phyloP scores from a whole-genome alignment of 1,284 basidiomycete species.

The Violaceomyces palustris region DNA sequence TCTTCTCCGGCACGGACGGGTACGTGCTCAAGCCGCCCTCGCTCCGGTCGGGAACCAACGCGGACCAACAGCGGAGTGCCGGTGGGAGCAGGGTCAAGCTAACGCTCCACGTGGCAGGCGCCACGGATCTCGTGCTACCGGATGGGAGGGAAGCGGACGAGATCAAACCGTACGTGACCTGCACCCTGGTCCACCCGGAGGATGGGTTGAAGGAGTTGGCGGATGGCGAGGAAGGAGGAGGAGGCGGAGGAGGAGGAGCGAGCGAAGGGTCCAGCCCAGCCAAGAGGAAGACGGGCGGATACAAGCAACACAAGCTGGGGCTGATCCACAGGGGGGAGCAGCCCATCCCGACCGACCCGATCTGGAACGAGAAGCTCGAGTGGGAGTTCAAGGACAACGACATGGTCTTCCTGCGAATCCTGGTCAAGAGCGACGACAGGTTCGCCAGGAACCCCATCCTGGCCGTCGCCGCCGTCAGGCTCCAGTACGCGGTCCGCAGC shows the following conservation, averaged over 20 bases:
- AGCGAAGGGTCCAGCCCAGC: no score
- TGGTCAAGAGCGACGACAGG: conserved; percentile 45
- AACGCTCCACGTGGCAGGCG: conserved; percentile 35
- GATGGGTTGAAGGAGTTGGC: conserved; percentile 10
- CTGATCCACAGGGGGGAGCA: conserved; percentile 31
- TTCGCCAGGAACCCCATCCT: conserved; percentile 41
- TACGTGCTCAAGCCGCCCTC: conserved; percentile 60
- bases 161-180: conserved; percentile 42
- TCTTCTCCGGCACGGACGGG: conserved; percentile 62
- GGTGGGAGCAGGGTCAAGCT: conserved; percentile 18
- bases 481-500: conserved; percentile 4
- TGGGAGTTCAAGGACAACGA: conserved; percentile 41
- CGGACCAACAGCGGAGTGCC: no score
- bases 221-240: no score
- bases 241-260: no score
- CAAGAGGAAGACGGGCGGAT: conserved; percentile 34
- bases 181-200: conserved; percentile 35
- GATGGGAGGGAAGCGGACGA: conserved; percentile 28
- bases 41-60: conserved; percentile 35
- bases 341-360: conserved; percentile 30
- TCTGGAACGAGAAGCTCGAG: conserved; percentile 38
- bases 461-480: conserved; percentile 31
- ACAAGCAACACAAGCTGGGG: conserved; percentile 36
- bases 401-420: conserved; percentile 32
- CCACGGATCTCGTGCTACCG: conserved; percentile 36